Conservation (phyloP, 2,329 filamentous ascomycete species). For the Microcyclospora pomicola region DNA sequence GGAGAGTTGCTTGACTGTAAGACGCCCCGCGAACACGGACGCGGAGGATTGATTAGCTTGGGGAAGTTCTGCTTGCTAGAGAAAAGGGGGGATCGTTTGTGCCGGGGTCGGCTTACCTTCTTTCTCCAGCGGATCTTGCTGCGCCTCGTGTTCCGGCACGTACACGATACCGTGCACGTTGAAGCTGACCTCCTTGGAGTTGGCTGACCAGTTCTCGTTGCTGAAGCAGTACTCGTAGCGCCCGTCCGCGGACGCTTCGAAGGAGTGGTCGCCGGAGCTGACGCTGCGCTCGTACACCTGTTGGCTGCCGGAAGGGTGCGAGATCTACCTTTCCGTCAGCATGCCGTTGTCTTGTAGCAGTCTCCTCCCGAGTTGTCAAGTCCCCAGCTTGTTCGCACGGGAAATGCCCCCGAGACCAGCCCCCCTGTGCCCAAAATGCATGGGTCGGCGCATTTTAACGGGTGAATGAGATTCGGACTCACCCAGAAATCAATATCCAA, state of each 20-base stretch:
- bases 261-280: slow-evolving; percentile 86
- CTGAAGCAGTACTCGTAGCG: slow-evolving; percentile 97
- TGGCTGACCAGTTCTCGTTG: slow-evolving; percentile 94
- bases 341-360: too few species aligned
- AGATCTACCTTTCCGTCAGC: slow-evolving; percentile 41
- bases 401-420: too few species aligned
- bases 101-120: slow-evolving; percentile 73
- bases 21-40: not conserved
- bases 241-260: slow-evolving; percentile 72
- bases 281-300: slow-evolving; percentile 68
- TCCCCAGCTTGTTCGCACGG: too few species aligned
- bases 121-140: slow-evolving; percentile 74
- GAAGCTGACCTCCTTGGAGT: slow-evolving; percentile 96
- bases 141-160: slow-evolving; percentile 73
- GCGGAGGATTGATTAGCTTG: too few species aligned
- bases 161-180: slow-evolving; percentile 99
- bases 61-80: slow-evolving; percentile 4
- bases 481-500: slow-evolving; percentile 98
- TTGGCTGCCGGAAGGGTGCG: slow-evolving; percentile 61
- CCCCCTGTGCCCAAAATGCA: not conserved
- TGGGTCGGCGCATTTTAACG: not conserved
- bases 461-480: slow-evolving; percentile 23
- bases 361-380: too few species aligned
- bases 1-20: slow-evolving; percentile 64
- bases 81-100: slow-evolving; percentile 12